phyloP scores from a whole-genome alignment of 768 basidiomycete genomes.

The Mycena albidolilacea region DNA sequence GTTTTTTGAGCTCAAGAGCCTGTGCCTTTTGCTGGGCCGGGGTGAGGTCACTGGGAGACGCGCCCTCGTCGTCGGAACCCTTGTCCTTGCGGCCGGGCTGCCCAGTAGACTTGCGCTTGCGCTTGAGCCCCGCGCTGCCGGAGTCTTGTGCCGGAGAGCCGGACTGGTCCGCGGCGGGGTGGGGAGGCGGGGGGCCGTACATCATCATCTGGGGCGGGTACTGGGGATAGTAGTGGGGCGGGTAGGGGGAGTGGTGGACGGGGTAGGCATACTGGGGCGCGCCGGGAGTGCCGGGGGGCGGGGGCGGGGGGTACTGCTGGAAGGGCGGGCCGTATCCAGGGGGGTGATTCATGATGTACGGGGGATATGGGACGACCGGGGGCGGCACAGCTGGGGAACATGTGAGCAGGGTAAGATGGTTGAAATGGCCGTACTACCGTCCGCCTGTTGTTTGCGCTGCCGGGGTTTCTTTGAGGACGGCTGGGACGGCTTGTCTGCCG shows the following conservation, averaged over 20 bases:
- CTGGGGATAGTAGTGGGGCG: conserved; percentile 68
- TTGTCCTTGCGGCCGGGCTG: conserved; percentile 61
- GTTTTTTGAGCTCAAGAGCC: conserved; percentile 80
- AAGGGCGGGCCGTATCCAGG: conserved; percentile 64
- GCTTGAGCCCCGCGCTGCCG: conserved; percentile 62
- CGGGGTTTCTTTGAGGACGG: conserved; percentile 64
- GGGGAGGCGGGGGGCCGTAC: conserved; percentile 66
- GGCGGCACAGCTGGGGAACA: conserved; percentile 41
- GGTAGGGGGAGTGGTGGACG: conserved; percentile 71
- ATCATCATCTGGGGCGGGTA: conserved; percentile 82
- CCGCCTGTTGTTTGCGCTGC: conserved; percentile 60
- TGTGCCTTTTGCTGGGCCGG: conserved; percentile 44
- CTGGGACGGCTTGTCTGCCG: conserved; percentile 45
- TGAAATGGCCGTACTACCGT: conserved; percentile 32
- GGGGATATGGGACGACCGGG: conserved; percentile 70
- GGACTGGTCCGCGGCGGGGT: conserved; percentile 52
- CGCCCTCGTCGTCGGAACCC: conserved; percentile 73
- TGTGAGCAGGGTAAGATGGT: conserved; percentile 38
- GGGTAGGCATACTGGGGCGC: conserved; percentile 69
- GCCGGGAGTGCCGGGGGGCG: conserved; percentile 52
- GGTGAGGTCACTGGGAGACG: conserved; percentile 64
- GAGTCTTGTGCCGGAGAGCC: conserved; percentile 52
- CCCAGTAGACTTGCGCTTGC: conserved; percentile 71
- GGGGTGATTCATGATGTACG: conserved; percentile 79
- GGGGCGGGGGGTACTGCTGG: conserved; percentile 45